Conservation (phyloP, 495 filamentous ascomycete genomes). For the Xylaria acuta region DNA sequence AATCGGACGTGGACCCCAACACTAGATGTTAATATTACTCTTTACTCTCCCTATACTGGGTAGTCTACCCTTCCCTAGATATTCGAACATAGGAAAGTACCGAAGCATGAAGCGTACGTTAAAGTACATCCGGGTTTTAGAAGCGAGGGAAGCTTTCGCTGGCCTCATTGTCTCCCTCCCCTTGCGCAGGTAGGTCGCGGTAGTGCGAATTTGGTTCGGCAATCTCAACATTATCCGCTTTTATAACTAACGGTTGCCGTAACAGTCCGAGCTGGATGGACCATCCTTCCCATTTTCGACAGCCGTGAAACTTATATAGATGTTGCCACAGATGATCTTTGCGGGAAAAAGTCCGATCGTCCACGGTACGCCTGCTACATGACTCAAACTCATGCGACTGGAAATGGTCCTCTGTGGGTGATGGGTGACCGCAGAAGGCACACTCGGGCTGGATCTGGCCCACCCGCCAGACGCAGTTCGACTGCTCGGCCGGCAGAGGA, state of each 20-base stretch:
- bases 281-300: slow-evolving; percentile 52
- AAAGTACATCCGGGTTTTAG: not conserved
- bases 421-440: slow-evolving; percentile 55
- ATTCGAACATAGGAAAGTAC: not conserved
- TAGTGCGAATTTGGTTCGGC: not conserved
- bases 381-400: slow-evolving; percentile 62
- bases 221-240: not conserved
- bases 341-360: slow-evolving; percentile 63
- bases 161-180: not conserved
- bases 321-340: slow-evolving; percentile 72
- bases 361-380: slow-evolving; percentile 58
- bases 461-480: slow-evolving; percentile 29
- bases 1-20: not conserved
- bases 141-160: not conserved
- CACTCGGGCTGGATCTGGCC: slow-evolving; percentile 51
- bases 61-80: not conserved
- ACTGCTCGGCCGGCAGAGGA: slow-evolving; percentile 21
- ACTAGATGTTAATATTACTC: not conserved
- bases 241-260: not conserved
- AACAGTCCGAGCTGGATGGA: not conserved
- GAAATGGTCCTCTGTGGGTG: slow-evolving; percentile 54
- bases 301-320: slow-evolving; percentile 64
- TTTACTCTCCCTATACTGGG: not conserved
- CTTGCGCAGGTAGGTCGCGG: not conserved
- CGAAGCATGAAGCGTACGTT: not conserved